Evolutionary conservation across 2,329 filamentous ascomycete genomes (phyloP), one percentile per base, ranked within the genome.

Genomic region (Pseudogymnoascus sp.): DNA sequence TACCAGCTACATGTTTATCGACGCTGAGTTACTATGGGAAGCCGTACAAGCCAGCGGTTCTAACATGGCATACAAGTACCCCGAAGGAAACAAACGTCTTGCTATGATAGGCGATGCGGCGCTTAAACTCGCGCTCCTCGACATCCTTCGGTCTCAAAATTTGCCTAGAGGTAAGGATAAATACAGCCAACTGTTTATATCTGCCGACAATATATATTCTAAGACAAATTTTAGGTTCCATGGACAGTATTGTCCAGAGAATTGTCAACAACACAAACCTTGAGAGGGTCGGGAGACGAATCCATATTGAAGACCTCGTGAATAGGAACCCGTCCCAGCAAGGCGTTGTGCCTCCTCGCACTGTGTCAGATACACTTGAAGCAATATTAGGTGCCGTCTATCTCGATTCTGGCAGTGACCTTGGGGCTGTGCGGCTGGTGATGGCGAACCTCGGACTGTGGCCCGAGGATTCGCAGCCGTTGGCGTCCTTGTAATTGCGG

Each of bases 251-350:
- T 7, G 40, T 35, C 7, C n/a, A 35, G 35, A n/a, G 5, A 3
- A 14, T 59, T 5, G 60, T 42, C 2, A 37, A 5, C 8, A 64
- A 63, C 28, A n/a, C n/a, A 2, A 6, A 21, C 25, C 47, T 64
- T 11, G 50, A 31, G n/a, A 63, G n/a, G 35, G 10, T 62, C n/a
- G 64, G 64, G 2, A 23, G 40, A n/a, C 37, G 42, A 2, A 14
- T 35, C 35, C 40, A 61, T 12, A 11, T 65, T 12, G 56, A 62
- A 14, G 28, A 37, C 4, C 23, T 65, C 10, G 61, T 65, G 31
- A 63, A 61, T 31, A 14, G n/a, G 7, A 61, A 61, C 35, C 63
- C 42, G 14, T 56, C 60, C 12, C 64, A 65, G 31, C 33, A 44
- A 25, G 64, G 64, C 3, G 10, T 10, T 21, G 63, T 64, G 3